These are phyloP conservation scores for Fusarium domesticum DNA, from an alignment of 2,329 filamentous ascomycete genomes.

Conservation along the genomic window DNA sequence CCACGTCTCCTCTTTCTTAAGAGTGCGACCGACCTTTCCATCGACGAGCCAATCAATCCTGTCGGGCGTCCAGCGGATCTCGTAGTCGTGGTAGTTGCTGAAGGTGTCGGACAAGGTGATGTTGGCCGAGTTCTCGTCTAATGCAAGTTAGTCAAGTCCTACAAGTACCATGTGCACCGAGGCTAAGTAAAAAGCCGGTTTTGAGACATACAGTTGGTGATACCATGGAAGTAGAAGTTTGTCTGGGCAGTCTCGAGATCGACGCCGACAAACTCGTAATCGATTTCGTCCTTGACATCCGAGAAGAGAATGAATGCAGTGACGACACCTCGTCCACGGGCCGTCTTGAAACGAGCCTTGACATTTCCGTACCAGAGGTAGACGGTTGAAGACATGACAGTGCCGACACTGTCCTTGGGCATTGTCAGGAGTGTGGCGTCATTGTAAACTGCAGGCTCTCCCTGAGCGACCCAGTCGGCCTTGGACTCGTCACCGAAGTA, in stretches of 20 bases:
- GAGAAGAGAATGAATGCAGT: conserved; percentile 94
- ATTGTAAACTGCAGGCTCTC: conserved; percentile 65
- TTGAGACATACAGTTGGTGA: conserved; percentile 72
- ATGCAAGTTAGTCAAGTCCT: conserved; percentile 14
- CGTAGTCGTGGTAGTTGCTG: conserved; percentile 80
- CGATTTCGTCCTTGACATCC: conserved; percentile 97
- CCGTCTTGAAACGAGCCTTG: conserved; percentile 79
- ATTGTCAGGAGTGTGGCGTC: conserved; percentile 81
- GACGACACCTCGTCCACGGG: conserved; percentile 83
- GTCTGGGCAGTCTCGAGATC: conserved; percentile 78
- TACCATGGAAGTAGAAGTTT: conserved; percentile 96
- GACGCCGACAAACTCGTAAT: conserved; percentile 89
- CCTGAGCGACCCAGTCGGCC: conserved; percentile 86
- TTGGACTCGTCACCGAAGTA: conserved; percentile 82
- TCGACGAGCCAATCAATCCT: conserved; percentile 84
- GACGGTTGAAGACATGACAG: conserved; percentile 74
- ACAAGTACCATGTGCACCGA: too few relatives aligned
- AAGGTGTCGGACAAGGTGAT: conserved; percentile 69
- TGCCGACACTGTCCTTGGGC: conserved; percentile 80
- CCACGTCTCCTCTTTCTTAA: conserved; percentile 77
- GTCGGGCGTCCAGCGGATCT: conserved; percentile 90
- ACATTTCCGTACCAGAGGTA: conserved; percentile 99
- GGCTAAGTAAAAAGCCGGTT: neutral
- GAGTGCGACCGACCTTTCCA: conserved; percentile 69
- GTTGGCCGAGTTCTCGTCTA: conserved; percentile 74